Percentiles rank a stretch among this genome's conserved stretches.
phyloP scores from a whole-genome alignment of 2,329 filamentous ascomycete species.

The Sarocladium brachiariae region DNA sequence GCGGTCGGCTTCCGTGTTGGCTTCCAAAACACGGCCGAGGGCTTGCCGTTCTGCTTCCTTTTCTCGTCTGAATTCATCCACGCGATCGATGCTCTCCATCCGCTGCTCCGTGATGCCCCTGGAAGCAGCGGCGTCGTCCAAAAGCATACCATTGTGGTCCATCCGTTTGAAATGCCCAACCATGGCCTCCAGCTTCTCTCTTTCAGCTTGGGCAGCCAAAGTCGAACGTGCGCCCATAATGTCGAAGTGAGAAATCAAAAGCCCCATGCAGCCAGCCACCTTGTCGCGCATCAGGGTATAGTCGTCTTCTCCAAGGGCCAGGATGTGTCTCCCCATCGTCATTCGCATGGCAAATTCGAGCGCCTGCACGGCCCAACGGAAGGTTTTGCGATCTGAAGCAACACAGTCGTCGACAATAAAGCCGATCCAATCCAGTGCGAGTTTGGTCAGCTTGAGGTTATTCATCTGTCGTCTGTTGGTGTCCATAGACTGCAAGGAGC shows the following conservation, averaged over 20 bases:
- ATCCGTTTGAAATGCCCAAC: conserved; percentile 69
- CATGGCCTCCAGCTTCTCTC: conserved; percentile 75
- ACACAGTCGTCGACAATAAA: conserved; percentile 98
- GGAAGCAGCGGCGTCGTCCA: conserved; percentile 80
- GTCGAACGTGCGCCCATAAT: conserved; percentile 97
- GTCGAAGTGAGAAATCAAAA: conserved; percentile 96
- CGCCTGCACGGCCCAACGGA: conserved; percentile 92
- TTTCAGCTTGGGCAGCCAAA: conserved; percentile 88
- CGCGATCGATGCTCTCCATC: conserved; percentile 61
- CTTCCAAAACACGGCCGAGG: conserved; percentile 80
- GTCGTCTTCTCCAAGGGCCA: conserved; percentile 84
- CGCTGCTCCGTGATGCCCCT: conserved; percentile 69
- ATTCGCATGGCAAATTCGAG: conserved; percentile 97
- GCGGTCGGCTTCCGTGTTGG: conserved; percentile 90
- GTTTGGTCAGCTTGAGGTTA: conserved; percentile 86
- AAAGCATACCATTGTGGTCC: conserved; percentile 60
- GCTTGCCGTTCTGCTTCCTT: conserved; percentile 81
- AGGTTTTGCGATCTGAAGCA: conserved; percentile 88
- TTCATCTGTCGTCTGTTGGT: conserved; percentile 94
- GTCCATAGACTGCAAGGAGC: conserved; percentile 92
- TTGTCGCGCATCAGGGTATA: conserved; percentile 78
- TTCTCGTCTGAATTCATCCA: conserved; percentile 73
- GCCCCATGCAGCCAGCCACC: conserved; percentile 93
- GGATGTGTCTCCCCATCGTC: conserved; percentile 86
- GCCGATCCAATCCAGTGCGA: conserved; percentile 93